A percentile compares a stretch with the other conserved stretches of the same genome.
These are phyloP conservation scores for Besnoitia besnoiti DNA, from an alignment of 169 alveolate species.

Conservation along the genomic window DNA sequence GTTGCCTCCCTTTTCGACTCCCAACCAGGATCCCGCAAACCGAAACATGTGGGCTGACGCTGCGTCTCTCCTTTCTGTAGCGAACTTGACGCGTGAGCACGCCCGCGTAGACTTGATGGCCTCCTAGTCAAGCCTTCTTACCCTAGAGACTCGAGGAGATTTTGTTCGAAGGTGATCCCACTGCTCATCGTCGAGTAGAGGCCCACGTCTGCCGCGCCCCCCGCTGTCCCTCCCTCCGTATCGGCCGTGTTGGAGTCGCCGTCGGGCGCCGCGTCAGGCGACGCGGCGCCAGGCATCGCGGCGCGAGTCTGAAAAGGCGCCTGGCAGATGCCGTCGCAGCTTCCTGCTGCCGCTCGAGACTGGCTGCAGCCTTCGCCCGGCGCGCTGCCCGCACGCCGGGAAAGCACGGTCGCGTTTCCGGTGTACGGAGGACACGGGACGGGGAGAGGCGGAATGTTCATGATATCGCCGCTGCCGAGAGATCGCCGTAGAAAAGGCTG, in stretches of 20 bases:
- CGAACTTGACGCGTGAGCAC: too few species aligned
- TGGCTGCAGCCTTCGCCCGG: neutral
- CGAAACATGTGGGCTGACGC: too few species aligned
- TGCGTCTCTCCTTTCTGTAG: too few species aligned
- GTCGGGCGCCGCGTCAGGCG: neutral
- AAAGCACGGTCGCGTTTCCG: neutral
- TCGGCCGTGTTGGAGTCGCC: too few species aligned
- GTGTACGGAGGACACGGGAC: constrained; percentile 26
- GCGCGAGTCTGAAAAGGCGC: neutral
- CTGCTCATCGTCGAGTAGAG: neutral
- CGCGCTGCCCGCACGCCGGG: neutral
- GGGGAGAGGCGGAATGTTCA: constrained; percentile 33
- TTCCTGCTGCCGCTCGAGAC: neutral
- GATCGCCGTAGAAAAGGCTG: neutral
- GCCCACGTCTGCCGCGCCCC: neutral
- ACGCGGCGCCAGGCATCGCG: neutral
- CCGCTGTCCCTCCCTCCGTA: too few species aligned
- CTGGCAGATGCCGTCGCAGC: too few species aligned
- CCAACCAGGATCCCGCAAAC: too few species aligned
- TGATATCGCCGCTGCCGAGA: neutral
- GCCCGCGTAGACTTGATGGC: too few species aligned
- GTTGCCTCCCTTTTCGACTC: too few species aligned
- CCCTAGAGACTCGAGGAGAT: neutral
- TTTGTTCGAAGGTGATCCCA: neutral
- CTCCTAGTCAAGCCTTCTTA: too few species aligned